Base-by-base conservation (phyloP, 192 early-diverging fungal genomes). In the Rhizophagus prolifer region DNA sequence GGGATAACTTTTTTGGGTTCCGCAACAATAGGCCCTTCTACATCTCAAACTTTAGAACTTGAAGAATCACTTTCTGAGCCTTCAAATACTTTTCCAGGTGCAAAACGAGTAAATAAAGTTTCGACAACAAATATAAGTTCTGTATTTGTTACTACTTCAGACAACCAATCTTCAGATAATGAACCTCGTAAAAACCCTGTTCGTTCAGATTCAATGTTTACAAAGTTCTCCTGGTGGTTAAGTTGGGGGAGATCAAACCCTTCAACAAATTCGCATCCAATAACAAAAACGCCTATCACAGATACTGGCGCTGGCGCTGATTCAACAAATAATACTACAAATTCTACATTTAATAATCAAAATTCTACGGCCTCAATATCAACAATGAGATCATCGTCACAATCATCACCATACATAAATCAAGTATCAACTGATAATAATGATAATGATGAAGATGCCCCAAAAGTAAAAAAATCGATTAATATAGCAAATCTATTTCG, bases 221-320 rank as follows among this genome's bases (percentile, higher is more conserved):
- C 70, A 13, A 71, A 71, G 47, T 1, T 71, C 14, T 71, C 70
- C 2, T 58, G 41, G 46, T 71, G 70, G 70, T 71, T 71, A 71
- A 71, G 70, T 34, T 71, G n/a, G 70, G 47, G 70, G 2, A 71
- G 28, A 25, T 47, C 46, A 50, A 71, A 71, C 31, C 3, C 41
- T 44, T 44, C 41, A 1, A 44, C 10, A 12, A 44, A 44, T 44
- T 44, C 41, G 41, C 41, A 44, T 44, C 10, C 41, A 13, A 44
- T 12, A 44, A 44, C 26, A 14, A 21, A 25, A 62, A n/a, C 61
- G 7, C 10, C 61, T 10, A n/a, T 21, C 61, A 5, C 61, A 44
- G 12, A 44, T 12, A 54, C 50, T 54, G 16, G 16, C 50, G 50
- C 50, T 54, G 50, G 50, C 14, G 50, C 50, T 54, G 50, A 54